Evolutionary conservation across 1,284 basidiomycete species (phyloP).

Genomic region (Hymenochaete sp.): DNA sequence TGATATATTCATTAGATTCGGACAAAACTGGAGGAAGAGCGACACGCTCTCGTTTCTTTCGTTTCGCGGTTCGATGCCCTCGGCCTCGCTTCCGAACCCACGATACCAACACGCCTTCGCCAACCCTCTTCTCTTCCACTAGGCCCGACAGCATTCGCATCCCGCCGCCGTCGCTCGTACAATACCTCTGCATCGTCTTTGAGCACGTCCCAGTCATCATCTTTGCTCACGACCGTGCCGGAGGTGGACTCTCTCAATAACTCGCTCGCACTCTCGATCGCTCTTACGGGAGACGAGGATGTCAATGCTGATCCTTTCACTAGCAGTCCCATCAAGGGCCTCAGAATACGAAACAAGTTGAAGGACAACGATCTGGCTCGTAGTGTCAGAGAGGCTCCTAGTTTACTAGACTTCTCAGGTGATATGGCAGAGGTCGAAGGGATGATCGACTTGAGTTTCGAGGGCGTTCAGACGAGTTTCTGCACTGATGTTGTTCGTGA

Average conservation of each 20-base stretch:
- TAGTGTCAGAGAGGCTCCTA: slow-evolving; percentile 6
- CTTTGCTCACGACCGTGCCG: slow-evolving; percentile 6
- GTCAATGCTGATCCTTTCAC: neutral
- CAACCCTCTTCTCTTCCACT: slow-evolving; percentile 6
- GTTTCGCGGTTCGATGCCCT: slow-evolving; percentile 70
- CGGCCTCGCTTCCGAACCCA: slow-evolving; percentile 36
- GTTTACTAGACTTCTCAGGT: slow-evolving; percentile 6
- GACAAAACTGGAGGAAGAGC: slow-evolving; percentile 61
- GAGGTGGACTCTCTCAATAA: slow-evolving; percentile 2
- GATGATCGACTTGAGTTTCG: slow-evolving; percentile 10
- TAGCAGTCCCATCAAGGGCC: slow-evolving; percentile 17
- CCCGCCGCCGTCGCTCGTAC: slow-evolving; percentile 7
- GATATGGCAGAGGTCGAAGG: slow-evolving; percentile 12
- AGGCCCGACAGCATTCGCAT: slow-evolving; percentile 2
- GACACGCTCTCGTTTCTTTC: slow-evolving; percentile 64
- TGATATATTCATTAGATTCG: slow-evolving; percentile 34
- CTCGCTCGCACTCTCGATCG: neutral
- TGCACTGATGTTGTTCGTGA: no score
- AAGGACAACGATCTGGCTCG: slow-evolving; percentile 13
- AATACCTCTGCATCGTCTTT: no score
- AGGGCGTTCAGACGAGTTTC: neutral
- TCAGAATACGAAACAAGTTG: no score
- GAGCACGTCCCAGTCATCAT: no score
- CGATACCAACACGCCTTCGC: slow-evolving; percentile 24
- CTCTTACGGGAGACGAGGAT: neutral